phyloP scores from a whole-genome alignment of 148 eudicot species.

The Rhododendron simsii region DNA sequence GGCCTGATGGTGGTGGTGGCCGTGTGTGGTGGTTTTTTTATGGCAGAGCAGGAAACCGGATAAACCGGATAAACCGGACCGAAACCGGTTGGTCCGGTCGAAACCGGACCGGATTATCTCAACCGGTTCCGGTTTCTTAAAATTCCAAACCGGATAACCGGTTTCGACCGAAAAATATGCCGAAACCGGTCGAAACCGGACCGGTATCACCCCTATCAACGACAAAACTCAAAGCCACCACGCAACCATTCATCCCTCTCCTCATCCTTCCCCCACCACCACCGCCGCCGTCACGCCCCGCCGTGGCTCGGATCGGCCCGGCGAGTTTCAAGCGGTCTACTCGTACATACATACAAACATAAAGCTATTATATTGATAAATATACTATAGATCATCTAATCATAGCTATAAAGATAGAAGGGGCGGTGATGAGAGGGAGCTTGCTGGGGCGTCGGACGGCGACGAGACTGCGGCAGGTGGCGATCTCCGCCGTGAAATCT shows the following conservation, averaged over 20 bases:
- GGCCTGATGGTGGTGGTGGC: too few relatives aligned
- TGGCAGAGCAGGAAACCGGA: too few relatives aligned
- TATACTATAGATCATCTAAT: too few relatives aligned
- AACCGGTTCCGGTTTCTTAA: too few relatives aligned
- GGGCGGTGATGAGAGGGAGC: slow-evolving; percentile 44
- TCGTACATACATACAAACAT: background rate
- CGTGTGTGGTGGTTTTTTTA: too few relatives aligned
- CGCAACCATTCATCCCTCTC: background rate
- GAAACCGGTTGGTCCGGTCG: too few relatives aligned
- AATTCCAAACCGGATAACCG: too few relatives aligned
- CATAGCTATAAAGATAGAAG: background rate
- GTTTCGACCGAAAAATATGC: too few relatives aligned
- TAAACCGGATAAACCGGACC: too few relatives aligned
- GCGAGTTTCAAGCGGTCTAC: background rate
- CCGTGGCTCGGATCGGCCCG: background rate
- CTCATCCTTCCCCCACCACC: background rate
- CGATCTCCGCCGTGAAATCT: slow-evolving; percentile 48
- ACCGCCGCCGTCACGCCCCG: background rate
- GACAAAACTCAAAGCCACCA: background rate
- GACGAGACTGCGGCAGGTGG: slow-evolving; percentile 37
- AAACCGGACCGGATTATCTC: too few relatives aligned
- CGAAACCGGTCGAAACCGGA: too few relatives aligned
- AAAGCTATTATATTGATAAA: background rate
- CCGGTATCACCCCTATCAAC: too few relatives aligned
- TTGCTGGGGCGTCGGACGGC: slow-evolving; percentile 48